phyloP scores from a whole-genome alignment of 2,329 filamentous ascomycete genomes.

The Alternaria triticimaculans region DNA sequence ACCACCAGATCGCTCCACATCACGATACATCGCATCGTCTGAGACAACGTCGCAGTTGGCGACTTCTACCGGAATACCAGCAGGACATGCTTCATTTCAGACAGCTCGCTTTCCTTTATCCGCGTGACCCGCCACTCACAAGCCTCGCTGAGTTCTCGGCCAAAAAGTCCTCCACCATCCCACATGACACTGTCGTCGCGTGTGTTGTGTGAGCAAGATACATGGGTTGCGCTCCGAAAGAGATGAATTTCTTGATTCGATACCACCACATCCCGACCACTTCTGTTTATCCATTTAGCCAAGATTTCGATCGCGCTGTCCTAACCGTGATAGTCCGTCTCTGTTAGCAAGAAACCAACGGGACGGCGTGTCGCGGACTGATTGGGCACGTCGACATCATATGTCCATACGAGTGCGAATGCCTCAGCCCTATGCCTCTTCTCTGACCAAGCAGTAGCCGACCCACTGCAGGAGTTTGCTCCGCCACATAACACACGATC shows the following conservation, averaged over 20 bases:
- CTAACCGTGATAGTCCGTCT: background rate
- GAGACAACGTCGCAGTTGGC: background rate
- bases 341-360: background rate
- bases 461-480: slow-evolving; percentile 2
- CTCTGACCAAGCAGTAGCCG: slow-evolving; percentile 1
- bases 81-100: background rate
- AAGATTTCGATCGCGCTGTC: slow-evolving; percentile 14
- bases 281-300: slow-evolving; percentile 20
- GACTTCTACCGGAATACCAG: background rate
- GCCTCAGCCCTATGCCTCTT: slow-evolving; percentile 11
- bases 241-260: background rate
- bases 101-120: background rate
- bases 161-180: background rate
- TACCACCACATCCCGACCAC: background rate
- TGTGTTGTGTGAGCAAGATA: slow-evolving; percentile 4
- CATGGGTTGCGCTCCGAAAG: background rate
- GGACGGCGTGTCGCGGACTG: background rate
- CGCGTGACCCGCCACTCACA: background rate
- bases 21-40: background rate
- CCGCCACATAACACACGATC: slow-evolving; percentile 3
- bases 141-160: background rate
- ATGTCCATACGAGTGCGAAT: background rate
- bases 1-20: background rate
- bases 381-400: background rate
- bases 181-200: slow-evolving; percentile 5